Evolutionary conservation across 2,329 filamentous ascomycete genomes (phyloP).

Genomic region (Zarea fungicola): DNA sequence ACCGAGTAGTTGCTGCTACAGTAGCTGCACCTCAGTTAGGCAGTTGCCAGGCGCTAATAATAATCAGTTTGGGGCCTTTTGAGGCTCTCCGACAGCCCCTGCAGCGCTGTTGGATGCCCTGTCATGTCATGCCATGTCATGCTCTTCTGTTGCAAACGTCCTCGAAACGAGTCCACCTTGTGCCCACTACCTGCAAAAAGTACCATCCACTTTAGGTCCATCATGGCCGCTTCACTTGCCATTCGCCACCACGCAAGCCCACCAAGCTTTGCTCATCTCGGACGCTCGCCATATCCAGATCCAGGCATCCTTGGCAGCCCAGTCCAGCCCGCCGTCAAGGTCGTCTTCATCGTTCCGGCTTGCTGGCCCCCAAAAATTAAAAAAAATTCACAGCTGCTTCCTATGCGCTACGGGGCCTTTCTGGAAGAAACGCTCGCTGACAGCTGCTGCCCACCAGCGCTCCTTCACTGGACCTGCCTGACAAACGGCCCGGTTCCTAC

Average conservation of each 20-base stretch:
- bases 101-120: too few relatives aligned
- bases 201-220: not conserved
- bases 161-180: not conserved
- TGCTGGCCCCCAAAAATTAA: slow-evolving; percentile 1
- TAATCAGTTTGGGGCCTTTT: too few relatives aligned
- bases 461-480: not conserved
- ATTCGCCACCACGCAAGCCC: not conserved
- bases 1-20: too few relatives aligned
- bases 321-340: too few relatives aligned
- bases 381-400: too few relatives aligned
- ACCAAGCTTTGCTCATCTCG: slow-evolving; percentile 4
- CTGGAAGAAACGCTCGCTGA: not conserved
- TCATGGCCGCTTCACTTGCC: not conserved
- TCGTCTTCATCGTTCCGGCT: slow-evolving; percentile 4
- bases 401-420: not conserved
- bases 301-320: slow-evolving; percentile 8
- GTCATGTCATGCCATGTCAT: too few relatives aligned
- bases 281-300: slow-evolving; percentile 9
- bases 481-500: not conserved
- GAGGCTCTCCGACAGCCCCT: not conserved
- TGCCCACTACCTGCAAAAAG: slow-evolving; percentile 2
- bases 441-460: not conserved
- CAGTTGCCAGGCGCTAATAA: too few relatives aligned
- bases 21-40: too few relatives aligned
- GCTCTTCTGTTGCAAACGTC: too few relatives aligned